phyloP scores from a whole-genome alignment of 345 rosid species.

The Ailanthus altissimus region DNA sequence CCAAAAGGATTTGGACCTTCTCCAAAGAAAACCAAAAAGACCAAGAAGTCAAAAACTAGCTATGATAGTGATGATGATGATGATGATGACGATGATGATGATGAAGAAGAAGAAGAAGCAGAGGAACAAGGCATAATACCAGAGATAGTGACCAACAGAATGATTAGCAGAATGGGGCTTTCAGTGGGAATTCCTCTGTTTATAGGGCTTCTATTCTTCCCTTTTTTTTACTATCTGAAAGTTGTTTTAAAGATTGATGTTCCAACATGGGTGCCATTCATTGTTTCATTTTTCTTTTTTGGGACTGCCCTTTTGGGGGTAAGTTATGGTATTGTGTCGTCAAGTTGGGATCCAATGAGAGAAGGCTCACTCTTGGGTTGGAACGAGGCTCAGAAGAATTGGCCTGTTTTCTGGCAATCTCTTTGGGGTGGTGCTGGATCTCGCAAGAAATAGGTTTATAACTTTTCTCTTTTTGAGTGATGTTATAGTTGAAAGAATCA shows the following conservation, averaged over 20 bases:
- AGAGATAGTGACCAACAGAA: constrained; percentile 90
- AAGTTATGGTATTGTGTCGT: constrained; percentile 88
- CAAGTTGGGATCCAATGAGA: constrained; percentile 96
- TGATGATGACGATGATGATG: constrained; percentile 35
- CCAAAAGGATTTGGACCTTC: constrained; percentile 80
- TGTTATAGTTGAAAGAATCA: no score
- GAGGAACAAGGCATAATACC: constrained; percentile 73
- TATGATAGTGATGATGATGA: constrained; percentile 30
- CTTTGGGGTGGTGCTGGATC: constrained; percentile 72
- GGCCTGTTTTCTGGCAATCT: constrained; percentile 97
- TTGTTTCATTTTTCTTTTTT: constrained; percentile 80
- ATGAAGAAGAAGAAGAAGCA: constrained; percentile 30
- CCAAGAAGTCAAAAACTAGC: constrained; percentile 38
- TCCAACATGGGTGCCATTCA: constrained; percentile 83
- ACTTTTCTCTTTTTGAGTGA: no score
- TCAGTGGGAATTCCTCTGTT: constrained; percentile 78
- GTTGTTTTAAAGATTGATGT: constrained; percentile 77
- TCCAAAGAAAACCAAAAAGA: constrained; percentile 56
- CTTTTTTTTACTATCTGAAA: constrained; percentile 86
- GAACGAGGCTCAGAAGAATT: constrained; percentile 92
- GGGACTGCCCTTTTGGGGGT: constrained; percentile 84
- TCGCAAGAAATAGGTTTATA: constrained; percentile 54
- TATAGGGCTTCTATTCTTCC: constrained; percentile 76
- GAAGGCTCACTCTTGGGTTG: constrained; percentile 91
- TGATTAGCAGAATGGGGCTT: constrained; percentile 80